Conservation (phyloP, 805 yeast genomes). For the Cyberlindnera galapagoensis region DNA sequence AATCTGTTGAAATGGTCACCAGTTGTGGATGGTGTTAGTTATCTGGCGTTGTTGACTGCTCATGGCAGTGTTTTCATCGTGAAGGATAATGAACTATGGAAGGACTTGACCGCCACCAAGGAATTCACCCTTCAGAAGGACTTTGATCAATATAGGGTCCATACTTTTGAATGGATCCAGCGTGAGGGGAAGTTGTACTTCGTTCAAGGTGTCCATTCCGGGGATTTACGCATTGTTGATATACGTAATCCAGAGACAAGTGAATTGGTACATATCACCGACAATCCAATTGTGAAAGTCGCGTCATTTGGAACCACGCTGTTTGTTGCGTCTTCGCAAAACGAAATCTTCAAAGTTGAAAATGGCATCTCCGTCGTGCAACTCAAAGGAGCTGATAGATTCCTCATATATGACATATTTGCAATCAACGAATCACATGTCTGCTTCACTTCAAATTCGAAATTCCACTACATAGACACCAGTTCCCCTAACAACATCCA, state of each 20-base stretch:
- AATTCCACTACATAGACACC: slow-evolving; percentile 7
- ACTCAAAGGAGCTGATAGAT: slow-evolving; percentile 10
- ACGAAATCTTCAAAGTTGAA: slow-evolving; percentile 15
- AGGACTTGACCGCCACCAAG: slow-evolving; percentile 9
- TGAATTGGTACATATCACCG: slow-evolving; percentile 5
- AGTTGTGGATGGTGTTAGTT: slow-evolving; percentile 9
- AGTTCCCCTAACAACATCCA: neutral
- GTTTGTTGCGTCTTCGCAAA: slow-evolving; percentile 12
- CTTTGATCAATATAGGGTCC: slow-evolving; percentile 10
- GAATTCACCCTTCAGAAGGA: slow-evolving; percentile 9
- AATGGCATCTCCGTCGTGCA: slow-evolving; percentile 1
- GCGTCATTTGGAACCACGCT: slow-evolving; percentile 3
- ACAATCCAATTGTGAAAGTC: slow-evolving; percentile 9
- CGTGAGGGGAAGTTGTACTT: slow-evolving; percentile 4
- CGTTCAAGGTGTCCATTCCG: slow-evolving; percentile 18
- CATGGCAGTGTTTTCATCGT: slow-evolving; percentile 13
- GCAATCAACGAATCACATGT: slow-evolving; percentile 1
- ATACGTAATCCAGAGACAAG: slow-evolving; percentile 1
- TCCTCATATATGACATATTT: slow-evolving; percentile 15
- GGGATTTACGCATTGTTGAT: slow-evolving; percentile 8
- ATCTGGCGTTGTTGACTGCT: slow-evolving; percentile 18
- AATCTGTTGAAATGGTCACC: slow-evolving; percentile 20
- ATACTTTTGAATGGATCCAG: slow-evolving; percentile 18
- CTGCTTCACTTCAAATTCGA: slow-evolving; percentile 8
- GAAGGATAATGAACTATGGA: slow-evolving; percentile 11